Base-by-base conservation (phyloP, 2,329 filamentous ascomycete genomes). In the Mycosphaerella sp. region DNA sequence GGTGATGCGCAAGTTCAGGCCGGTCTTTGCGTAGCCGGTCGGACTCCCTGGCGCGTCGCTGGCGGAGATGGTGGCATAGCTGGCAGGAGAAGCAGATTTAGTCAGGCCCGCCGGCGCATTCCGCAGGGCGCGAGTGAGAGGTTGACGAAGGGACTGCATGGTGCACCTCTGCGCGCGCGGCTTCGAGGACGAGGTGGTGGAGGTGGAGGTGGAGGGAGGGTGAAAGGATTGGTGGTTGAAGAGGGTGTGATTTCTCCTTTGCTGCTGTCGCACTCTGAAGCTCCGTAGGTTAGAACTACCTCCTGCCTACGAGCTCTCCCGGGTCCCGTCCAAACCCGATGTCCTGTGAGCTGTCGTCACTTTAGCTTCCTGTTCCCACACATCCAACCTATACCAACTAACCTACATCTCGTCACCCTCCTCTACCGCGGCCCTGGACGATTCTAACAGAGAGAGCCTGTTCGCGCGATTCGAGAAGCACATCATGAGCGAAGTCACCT, bases 121-220 rank as follows among this genome's bases (percentile, higher is more conserved):
- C 64, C 79, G 81, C 78, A 85, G 75, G 76, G 79, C 84, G 77
- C 80, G 84, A 78, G 80, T 80, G 75, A 82, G 75, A 62, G 83
- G 83, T 80, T 86, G 84, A 70, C 86, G 80, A 75, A 95, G 77
- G 69, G 89, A 86, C 82, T 95, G 89, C 91, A 95, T 95, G 68
- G 70, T 83, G 76, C 46, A 54, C 54, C 56, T 55, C 50, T 51
- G 56, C 45, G 46, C 45, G 34, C 34, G 26, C 26, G 26, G 26
- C 26, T 29, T 29, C 3, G 26, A 7, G 26, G 26, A 29, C 26
- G 26, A 54, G 52, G 38, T 41, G 41, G 36, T 17, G 36, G 38
- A 17, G 54, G 45, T 45, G 32, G 52, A 41, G 41, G 39, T 42
- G 38, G 36, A 44, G 43, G 21, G 11, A 17, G 40, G 45, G 45